Base-by-base conservation (phyloP, 495 filamentous ascomycete species). In the Penicillium coprophilum region DNA sequence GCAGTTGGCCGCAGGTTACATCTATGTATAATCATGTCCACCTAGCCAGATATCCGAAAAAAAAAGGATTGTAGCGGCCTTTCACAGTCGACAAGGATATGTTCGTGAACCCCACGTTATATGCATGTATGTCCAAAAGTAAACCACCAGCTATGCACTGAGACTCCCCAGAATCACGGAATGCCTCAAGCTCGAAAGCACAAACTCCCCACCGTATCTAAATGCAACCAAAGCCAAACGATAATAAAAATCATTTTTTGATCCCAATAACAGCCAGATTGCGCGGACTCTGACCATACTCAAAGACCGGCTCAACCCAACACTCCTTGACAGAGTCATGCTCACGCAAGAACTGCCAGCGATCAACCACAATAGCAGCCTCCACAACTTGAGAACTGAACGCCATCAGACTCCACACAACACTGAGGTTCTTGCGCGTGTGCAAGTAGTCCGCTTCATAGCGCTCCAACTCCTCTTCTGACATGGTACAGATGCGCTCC, bases 221-320 rank as follows among this genome's bases (percentile, higher is more conserved):
- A 44, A 12, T 13, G 27, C 23, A 51, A 64, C 4, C 53, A 38
- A 32, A 55, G 36, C 23, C 17, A 28, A 17, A 20, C 13, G 11
- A 10, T 28, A 24, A 38, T 27, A 47, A 2, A 27, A 51, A 44
- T 69, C 66, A 85, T 62, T 82, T 84, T 71, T 96, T 96, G 32
- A 96, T 79, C 13, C 94, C 94, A 48, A 94, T 92, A 17, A 96
- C 87, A 43, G 89, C 94, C 63, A 93, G 71, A 72, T 96, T 98
- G 61, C 92, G 81, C 34, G 88, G 95, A 71, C 91, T 97, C 72
- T 86, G 67, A n/a, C 74, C 70, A 72, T 96, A 97, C 58, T 94
- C 91, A 73, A 97, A 97, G 0, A 96, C 91, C 19, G 87, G 77
- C 72, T 97, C 91, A 30, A 96, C 92, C 94, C 94, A 98, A 56